These are phyloP conservation scores for Cicer bijugum DNA, from an alignment of 306 rosid species.

Conservation along the genomic window DNA sequence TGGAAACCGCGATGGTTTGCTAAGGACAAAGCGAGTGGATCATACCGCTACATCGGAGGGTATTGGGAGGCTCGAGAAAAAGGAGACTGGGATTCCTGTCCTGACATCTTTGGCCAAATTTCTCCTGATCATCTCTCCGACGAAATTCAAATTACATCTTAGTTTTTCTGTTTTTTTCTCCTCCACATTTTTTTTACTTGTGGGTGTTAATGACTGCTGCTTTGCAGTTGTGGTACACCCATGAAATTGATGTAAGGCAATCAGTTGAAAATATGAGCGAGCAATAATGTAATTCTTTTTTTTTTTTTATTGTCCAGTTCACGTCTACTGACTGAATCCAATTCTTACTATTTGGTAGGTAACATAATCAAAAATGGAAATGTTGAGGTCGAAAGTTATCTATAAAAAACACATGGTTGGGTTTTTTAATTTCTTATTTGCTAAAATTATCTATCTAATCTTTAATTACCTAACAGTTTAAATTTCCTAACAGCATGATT, in stretches of 20 bases:
- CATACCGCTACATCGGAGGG: slow-evolving; percentile 80
- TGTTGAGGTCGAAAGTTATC: not conserved
- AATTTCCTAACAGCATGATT: not conserved
- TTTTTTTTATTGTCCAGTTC: not conserved
- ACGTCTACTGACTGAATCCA: slow-evolving; percentile 6
- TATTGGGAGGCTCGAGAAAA: slow-evolving; percentile 90
- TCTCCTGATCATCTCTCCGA: slow-evolving; percentile 72
- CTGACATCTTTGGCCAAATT: slow-evolving; percentile 90
- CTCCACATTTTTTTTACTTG: slow-evolving; percentile 47
- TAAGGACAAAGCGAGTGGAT: slow-evolving; percentile 73
- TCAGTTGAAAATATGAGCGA: slow-evolving; percentile 49
- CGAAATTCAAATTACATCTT: slow-evolving; percentile 46
- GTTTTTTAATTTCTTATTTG: not conserved
- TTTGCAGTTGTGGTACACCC: slow-evolving; percentile 46
- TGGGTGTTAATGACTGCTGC: slow-evolving; percentile 44
- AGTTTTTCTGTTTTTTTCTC: slow-evolving; percentile 44
- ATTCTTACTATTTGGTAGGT: slow-evolving; percentile 17
- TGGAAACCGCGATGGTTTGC: slow-evolving; percentile 97
- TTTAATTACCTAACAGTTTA: not conserved
- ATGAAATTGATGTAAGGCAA: slow-evolving; percentile 59
- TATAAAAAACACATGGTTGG: not conserved
- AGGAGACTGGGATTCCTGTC: slow-evolving; percentile 84
- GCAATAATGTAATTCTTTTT: slow-evolving; percentile 49
- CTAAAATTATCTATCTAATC: not conserved
- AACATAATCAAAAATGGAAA: not conserved